phyloP scores from a whole-genome alignment of 371 early-diverging fungal genomes.

The Mucor irregularis region DNA sequence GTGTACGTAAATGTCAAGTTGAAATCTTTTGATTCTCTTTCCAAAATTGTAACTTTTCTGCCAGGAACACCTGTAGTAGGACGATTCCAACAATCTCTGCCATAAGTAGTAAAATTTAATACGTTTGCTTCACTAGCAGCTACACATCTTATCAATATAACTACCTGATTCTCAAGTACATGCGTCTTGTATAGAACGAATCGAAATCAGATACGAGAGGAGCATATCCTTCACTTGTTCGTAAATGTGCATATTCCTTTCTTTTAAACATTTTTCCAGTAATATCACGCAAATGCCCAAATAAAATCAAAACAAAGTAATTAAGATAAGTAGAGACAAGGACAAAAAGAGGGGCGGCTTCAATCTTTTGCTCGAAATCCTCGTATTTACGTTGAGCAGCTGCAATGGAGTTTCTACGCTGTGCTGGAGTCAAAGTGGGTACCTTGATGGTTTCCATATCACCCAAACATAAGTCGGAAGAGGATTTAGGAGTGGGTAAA shows the following conservation, averaged over 20 bases:
- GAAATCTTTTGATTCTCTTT: constrained; percentile 29
- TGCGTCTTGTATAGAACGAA: constrained; percentile 95
- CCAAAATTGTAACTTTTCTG: constrained; percentile 25
- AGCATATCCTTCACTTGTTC: constrained; percentile 80
- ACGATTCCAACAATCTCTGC: constrained; percentile 67
- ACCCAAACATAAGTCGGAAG: constrained; percentile 7
- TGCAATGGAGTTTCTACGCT: constrained; percentile 50
- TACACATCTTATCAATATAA: constrained; percentile 49
- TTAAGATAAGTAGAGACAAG: constrained; percentile 95
- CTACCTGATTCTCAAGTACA: constrained; percentile 89
- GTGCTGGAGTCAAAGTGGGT: constrained; percentile 39
- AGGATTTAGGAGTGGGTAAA: constrained; percentile 21
- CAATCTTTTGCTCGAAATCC: constrained; percentile 49
- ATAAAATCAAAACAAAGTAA: constrained; percentile 91
- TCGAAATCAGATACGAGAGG: constrained; percentile 94
- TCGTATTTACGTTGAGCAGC: constrained; percentile 45
- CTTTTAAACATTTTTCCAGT: constrained; percentile 79
- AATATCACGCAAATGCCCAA: constrained; percentile 92
- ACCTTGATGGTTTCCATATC: constrained; percentile 9
- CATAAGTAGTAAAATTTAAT: too few relatives aligned
- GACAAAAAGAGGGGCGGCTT: constrained; percentile 66
- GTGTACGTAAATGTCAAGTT: constrained; percentile 22
- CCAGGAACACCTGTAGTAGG: constrained; percentile 30
- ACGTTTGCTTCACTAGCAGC: constrained; percentile 38
- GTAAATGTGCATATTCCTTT: constrained; percentile 71